Evolutionary conservation across 208 protist species (phyloP).

Genomic region (Acanthamoeba castellanii): DNA sequence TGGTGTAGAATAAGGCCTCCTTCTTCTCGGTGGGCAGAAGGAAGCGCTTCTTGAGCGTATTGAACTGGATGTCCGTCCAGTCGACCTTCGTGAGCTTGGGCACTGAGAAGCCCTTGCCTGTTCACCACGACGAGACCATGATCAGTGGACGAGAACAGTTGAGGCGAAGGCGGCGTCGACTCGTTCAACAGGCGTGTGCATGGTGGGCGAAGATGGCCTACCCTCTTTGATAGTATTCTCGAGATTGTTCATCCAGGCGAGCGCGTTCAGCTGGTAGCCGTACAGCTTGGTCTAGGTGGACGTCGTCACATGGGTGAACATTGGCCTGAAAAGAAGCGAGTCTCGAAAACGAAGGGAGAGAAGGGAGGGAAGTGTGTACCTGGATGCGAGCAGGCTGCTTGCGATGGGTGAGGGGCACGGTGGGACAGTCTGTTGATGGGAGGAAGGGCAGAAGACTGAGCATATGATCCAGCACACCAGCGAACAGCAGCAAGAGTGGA

Average conservation of each 20-base stretch:
- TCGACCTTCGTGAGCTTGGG: neutral
- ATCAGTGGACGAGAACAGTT: too few relatives aligned
- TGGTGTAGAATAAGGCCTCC: neutral
- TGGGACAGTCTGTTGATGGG: too few relatives aligned
- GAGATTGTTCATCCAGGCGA: slow-evolving; percentile 5
- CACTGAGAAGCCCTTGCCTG: neutral
- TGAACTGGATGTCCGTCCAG: neutral
- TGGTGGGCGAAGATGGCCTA: neutral
- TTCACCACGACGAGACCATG: too few relatives aligned
- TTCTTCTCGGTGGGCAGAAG: neutral
- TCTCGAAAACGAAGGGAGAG: too few relatives aligned
- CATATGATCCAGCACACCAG: too few relatives aligned
- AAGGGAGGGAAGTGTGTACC: neutral
- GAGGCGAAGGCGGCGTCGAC: too few relatives aligned
- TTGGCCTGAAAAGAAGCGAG: too few relatives aligned
- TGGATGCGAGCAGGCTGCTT: neutral
- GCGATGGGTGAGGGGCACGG: neutral
- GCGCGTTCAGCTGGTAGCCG: slow-evolving; percentile 44
- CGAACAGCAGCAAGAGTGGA: neutral
- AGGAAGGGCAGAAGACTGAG: too few relatives aligned
- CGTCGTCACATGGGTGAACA: too few relatives aligned
- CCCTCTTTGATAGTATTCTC: neutral
- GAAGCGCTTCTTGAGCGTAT: neutral
- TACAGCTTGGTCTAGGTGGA: neutral
- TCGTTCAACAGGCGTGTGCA: neutral